These are phyloP conservation scores for Nepenthes mirabilis DNA, from an alignment of 148 eudicot species.

Conservation along the genomic window DNA sequence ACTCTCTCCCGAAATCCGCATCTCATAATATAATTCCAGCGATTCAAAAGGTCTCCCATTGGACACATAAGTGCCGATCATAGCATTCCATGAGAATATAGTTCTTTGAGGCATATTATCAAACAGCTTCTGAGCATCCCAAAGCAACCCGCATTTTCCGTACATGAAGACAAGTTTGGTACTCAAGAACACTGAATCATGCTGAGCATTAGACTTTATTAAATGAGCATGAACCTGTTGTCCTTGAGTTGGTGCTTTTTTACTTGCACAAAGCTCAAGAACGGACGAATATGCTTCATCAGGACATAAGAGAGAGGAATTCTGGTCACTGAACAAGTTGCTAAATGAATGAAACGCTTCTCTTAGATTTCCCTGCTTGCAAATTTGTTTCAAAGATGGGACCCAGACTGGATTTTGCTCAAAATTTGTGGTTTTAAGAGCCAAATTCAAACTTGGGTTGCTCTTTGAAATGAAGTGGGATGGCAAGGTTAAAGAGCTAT, in stretches of 20 bases:
- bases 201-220: constrained; percentile 17
- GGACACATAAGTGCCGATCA: constrained; percentile 72
- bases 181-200: constrained; percentile 30
- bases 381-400: constrained; percentile 21
- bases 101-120: constrained; percentile 54
- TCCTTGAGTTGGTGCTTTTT: constrained; percentile 34
- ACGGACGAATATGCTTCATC: constrained; percentile 52
- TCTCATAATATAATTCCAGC: constrained; percentile 33
- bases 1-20: constrained; percentile 37
- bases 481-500: constrained; percentile 2
- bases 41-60: constrained; percentile 41
- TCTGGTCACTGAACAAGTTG: constrained; percentile 14
- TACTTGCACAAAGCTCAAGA: constrained; percentile 59
- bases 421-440: constrained; percentile 11
- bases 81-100: constrained; percentile 76
- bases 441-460: constrained; percentile 4
- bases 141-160: constrained; percentile 58
- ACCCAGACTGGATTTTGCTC: constrained; percentile 14
- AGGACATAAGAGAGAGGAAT: constrained; percentile 12
- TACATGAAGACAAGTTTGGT: constrained; percentile 67
- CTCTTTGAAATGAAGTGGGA: constrained; percentile 10
- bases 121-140: constrained; percentile 57
- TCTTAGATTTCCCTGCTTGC: constrained; percentile 25
- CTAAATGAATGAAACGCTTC: constrained; percentile 38
- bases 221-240: constrained; percentile 60